phyloP scores from a whole-genome alignment of 2,329 filamentous ascomycete genomes.

The Endothia cerciana region DNA sequence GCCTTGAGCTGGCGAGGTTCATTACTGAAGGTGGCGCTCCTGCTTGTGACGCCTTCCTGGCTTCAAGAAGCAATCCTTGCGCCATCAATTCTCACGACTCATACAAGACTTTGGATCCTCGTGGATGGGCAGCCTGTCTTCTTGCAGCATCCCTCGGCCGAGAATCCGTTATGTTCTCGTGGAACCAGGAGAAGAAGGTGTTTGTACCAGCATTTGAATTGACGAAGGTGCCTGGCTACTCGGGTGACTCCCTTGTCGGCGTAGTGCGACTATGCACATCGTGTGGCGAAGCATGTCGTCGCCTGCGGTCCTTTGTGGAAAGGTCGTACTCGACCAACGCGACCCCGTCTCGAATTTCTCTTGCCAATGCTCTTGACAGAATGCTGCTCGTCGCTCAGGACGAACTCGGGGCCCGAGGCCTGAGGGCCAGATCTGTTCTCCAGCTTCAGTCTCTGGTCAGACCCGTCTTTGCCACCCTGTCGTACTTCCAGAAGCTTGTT shows the following conservation, averaged over 20 bases:
- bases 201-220: slow-evolving; percentile 55
- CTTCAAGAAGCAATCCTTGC: slow-evolving; percentile 45
- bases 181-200: slow-evolving; percentile 53
- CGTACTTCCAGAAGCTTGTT: slow-evolving; percentile 56
- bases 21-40: slow-evolving; percentile 70
- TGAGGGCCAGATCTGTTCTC: slow-evolving; percentile 51
- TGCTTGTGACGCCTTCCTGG: slow-evolving; percentile 67
- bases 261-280: slow-evolving; percentile 52
- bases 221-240: slow-evolving; percentile 60
- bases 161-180: slow-evolving; percentile 72
- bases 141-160: slow-evolving; percentile 71
- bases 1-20: slow-evolving; percentile 51
- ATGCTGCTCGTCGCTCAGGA: slow-evolving; percentile 54
- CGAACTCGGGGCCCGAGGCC: slow-evolving; percentile 49
- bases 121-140: slow-evolving; percentile 59
- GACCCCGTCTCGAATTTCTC: slow-evolving; percentile 53
- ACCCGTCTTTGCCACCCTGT: slow-evolving; percentile 52
- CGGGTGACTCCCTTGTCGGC: slow-evolving; percentile 52
- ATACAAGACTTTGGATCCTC: slow-evolving; percentile 49
- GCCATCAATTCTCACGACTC: slow-evolving; percentile 43
- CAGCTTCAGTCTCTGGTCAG: slow-evolving; percentile 56
- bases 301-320: slow-evolving; percentile 52
- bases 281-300: slow-evolving; percentile 52
- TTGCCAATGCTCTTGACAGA: slow-evolving; percentile 54
- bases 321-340: slow-evolving; percentile 48